Evolutionary conservation across 306 rosid genomes (phyloP), one percentile per base, ranked within the genome.

Genomic region (Cicer pinnatifidum): DNA sequence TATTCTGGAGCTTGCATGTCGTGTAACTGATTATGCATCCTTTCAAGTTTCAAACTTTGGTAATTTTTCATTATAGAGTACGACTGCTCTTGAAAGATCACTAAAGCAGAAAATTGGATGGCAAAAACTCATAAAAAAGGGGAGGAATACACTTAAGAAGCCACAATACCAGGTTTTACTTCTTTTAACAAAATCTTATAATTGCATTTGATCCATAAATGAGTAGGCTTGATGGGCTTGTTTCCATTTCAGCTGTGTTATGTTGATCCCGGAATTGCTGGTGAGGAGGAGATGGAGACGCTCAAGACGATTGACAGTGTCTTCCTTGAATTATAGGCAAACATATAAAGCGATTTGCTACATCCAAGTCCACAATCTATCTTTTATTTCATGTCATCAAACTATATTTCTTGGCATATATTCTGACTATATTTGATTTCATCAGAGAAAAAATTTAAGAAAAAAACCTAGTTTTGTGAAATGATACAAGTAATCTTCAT

Each of bases 181-280:
- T 71, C 62, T 57, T 71, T 61, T 23, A 57, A 8, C 12, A 47
- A 66, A 57, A 48, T 50, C 15, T 28, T 68, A 9, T n/a, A 19
- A 20, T 59, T 79, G 68, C 54, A 19, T 75, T 46, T 40, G 58
- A 12, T 41, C 43, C 6, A 19, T 33, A 56, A 60, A 69, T 51
- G 13, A 50, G 33, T 47, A 20, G 70, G 64, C 38, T 72, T 81
- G 81, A 81, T 75, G 72, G 75, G 54, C 40, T 56, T 82, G 67
- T 28, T 60, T 79, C 52, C 73, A 44, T 85, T 87, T 80, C 93
- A 89, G 92, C 69, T 90, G 84, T 90, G 97, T 69, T 91, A 82
- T 76, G 85, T 93, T 81, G 96, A 90, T 77, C 85, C 89, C 51
- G 96, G 96, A 79, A 66, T 93, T 63, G 88, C 90, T 68, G 68